These are phyloP conservation scores for Talaromyces ruber DNA, from an alignment of 495 filamentous ascomycete species.

Conservation along the genomic window DNA sequence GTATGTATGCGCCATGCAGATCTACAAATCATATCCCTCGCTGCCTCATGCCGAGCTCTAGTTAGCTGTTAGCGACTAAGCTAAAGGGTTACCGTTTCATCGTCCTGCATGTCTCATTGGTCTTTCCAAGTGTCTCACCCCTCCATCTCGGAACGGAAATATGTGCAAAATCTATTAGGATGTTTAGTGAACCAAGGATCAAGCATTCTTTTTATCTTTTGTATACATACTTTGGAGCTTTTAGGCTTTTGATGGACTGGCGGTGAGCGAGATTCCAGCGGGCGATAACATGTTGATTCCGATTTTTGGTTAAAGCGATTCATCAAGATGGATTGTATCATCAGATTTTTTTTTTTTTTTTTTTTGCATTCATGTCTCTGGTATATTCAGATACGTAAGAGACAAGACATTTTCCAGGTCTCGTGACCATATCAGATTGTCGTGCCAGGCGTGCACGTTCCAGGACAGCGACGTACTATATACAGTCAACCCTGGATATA, in stretches of 20 bases:
- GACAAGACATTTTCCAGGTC: not conserved
- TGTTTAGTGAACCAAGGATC: not conserved
- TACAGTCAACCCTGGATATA: too few species aligned
- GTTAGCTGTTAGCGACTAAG: not conserved
- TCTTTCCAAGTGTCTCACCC: not conserved
- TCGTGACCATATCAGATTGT: not conserved
- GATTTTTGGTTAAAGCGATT: not conserved
- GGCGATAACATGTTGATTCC: not conserved
- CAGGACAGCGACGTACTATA: too few species aligned
- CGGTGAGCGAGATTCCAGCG: not conserved
- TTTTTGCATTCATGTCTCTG: too few species aligned
- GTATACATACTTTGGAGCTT: not conserved
- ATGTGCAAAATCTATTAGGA: not conserved
- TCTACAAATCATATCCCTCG: not conserved
- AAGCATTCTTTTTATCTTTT: not conserved
- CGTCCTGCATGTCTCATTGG: not conserved
- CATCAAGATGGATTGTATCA: not conserved
- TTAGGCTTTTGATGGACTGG: not conserved
- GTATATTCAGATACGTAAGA: too few species aligned
- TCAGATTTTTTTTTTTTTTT: too few species aligned
- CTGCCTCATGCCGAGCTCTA: not conserved
- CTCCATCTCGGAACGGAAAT: not conserved
- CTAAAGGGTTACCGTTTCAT: not conserved
- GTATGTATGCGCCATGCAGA: not conserved
- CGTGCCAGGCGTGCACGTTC: not conserved